Base-by-base conservation (phyloP, 306 rosid species). In the Cucurbita argyrosperma region DNA sequence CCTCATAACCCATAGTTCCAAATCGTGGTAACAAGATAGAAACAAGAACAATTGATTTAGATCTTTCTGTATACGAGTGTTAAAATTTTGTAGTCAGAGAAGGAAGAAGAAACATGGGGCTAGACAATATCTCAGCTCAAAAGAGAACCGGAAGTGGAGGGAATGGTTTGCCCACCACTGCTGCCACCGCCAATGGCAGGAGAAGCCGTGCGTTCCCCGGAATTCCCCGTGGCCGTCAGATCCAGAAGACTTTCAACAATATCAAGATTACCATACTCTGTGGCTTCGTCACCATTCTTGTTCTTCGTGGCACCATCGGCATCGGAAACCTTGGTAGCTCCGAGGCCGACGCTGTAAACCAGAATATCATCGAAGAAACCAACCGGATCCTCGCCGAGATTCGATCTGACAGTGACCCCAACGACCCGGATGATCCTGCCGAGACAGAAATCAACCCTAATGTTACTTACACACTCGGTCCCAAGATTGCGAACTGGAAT, bases 221-320 rank as follows among this genome's bases (percentile, higher is more conserved):
- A 30, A 56, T 84, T 2, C 90, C 92, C 0, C 97, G 99, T 21
- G 96, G 96, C 52, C 91, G 96, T 7, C 96, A 94, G 97, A 86
- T 89, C 84, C 87, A 84, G 54, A 95, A 91, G 65, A 95, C 97
- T 53, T 88, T 88, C 88, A 91, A 95, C 90, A 95, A 89, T 76
- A 77, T 95, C 79, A 95, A 91, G 83, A 91, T 95, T 81, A 91
- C 99, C 0, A 80, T 95, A 65, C 89, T 95, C 51, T 95, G 99
- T 64, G 99, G 99, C 61, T 95, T 95, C 79, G 95, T 95, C 56
- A 95, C 99, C 71, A 95, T 95, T 83, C 90, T 95, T 47, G 99
- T 95, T 59, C 96, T 95, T 10, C 96, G 99, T 5, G 99, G 99
- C 78, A 95, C 99, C 55, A 87, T 91, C 66, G 99, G 99, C 7